These are phyloP conservation scores for Westerdykella aurantiaca DNA, from an alignment of 2,329 filamentous ascomycete genomes.

Conservation along the genomic window DNA sequence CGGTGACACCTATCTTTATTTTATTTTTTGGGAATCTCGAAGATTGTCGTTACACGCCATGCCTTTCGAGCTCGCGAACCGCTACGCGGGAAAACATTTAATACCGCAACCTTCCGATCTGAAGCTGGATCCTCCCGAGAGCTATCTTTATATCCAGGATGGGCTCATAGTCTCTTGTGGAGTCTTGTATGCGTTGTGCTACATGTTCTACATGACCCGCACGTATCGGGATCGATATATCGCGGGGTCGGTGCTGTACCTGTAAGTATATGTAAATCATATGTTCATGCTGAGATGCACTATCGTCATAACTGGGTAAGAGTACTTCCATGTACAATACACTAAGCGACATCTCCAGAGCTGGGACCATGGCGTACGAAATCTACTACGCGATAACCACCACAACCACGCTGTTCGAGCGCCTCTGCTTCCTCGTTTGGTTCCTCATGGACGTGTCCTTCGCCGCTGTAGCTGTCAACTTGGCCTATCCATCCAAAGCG, in stretches of 20 bases:
- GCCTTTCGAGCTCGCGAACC: constrained; percentile 27
- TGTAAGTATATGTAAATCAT: constrained; percentile 9
- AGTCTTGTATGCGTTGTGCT: constrained; percentile 38
- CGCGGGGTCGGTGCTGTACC: constrained; percentile 29
- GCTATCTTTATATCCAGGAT: constrained; percentile 39
- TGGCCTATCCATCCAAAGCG: constrained; percentile 19
- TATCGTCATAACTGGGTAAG: background rate
- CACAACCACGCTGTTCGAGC: constrained; percentile 32
- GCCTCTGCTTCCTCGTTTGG: constrained; percentile 35
- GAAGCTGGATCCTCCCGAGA: constrained; percentile 34
- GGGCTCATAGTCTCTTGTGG: constrained; percentile 39
- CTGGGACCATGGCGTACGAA: constrained; percentile 34
- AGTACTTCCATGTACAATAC: background rate
- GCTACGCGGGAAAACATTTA: constrained; percentile 41
- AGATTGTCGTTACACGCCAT: constrained; percentile 10
- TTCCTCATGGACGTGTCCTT: constrained; percentile 36
- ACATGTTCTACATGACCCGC: constrained; percentile 37
- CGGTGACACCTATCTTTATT: too few species aligned
- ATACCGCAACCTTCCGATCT: constrained; percentile 49
- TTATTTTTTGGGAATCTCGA: too few species aligned
- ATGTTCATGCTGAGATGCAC: background rate
- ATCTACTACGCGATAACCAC: constrained; percentile 37
- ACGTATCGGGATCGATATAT: constrained; percentile 34
- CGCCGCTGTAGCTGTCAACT: constrained; percentile 26
- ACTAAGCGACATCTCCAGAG: background rate